A percentile compares a stretch with the other conserved stretches of the same genome.
Evolutionary conservation across 768 basidiomycete genomes (phyloP).

Genomic region (Collybia sp.): DNA sequence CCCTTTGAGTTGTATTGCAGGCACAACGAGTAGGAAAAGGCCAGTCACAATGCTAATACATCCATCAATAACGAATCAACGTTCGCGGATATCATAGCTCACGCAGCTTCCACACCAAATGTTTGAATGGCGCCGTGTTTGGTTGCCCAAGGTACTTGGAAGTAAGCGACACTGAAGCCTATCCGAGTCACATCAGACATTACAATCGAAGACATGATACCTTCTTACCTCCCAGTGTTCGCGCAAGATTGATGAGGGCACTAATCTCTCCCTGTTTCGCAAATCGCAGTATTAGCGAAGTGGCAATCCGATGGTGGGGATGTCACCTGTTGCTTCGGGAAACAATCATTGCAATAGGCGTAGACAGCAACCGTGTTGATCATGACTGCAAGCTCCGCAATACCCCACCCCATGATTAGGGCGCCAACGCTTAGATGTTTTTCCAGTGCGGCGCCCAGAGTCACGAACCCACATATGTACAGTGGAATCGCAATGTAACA

Average conservation of each 20-base stretch:
- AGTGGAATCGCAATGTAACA: conserved; percentile 49
- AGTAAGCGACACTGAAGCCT: conserved; percentile 52
- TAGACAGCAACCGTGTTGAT: conserved; percentile 51
- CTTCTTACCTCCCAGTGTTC: conserved; percentile 39
- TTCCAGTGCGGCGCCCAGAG: conserved; percentile 46
- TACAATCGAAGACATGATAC: neutral
- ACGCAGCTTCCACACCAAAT: conserved; percentile 53
- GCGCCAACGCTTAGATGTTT: conserved; percentile 40
- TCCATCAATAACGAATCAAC: neutral
- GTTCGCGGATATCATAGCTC: conserved; percentile 9
- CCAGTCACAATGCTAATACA: conserved; percentile 36
- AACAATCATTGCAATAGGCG: conserved; percentile 47
- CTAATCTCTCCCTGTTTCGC: conserved; percentile 44
- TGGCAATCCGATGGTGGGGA: neutral
- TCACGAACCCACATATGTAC: conserved; percentile 48
- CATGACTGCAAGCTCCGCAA: conserved; percentile 44
- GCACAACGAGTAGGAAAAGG: conserved; percentile 45
- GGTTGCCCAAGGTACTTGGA: conserved; percentile 52
- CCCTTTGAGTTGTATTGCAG: conserved; percentile 42
- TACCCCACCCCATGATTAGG: conserved; percentile 58
- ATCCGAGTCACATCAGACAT: neutral
- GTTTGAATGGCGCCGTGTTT: conserved; percentile 49
- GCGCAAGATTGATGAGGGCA: conserved; percentile 47
- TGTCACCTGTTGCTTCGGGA: conserved; percentile 35
- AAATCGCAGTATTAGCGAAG: neutral